Percentiles rank a stretch among this genome's conserved stretches.
Evolutionary conservation across 1,284 basidiomycete genomes (phyloP).

Genomic region (Neonothopanus nambi): DNA sequence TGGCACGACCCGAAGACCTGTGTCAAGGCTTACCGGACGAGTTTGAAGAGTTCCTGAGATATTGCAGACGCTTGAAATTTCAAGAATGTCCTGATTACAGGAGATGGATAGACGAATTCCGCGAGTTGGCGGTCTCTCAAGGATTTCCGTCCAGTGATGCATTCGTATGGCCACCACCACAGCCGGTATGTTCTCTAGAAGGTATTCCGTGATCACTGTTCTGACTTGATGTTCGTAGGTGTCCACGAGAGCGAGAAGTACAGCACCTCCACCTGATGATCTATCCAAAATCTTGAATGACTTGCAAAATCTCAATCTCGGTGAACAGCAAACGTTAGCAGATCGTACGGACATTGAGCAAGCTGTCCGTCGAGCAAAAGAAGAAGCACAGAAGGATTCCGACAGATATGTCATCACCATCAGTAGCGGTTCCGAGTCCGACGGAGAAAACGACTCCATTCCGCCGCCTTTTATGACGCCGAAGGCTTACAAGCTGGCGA

Average conservation of each 20-base stretch:
- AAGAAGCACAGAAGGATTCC: constrained; percentile 31
- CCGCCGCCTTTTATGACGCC: constrained; percentile 34
- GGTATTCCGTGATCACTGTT: constrained; percentile 22
- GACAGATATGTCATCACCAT: constrained; percentile 45
- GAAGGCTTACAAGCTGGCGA: constrained; percentile 57
- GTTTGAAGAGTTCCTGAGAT: constrained; percentile 74
- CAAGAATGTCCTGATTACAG: constrained; percentile 66
- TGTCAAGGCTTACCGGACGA: constrained; percentile 66
- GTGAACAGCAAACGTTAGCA: constrained; percentile 46
- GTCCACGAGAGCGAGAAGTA: constrained; percentile 28
- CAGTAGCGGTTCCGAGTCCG: constrained; percentile 43
- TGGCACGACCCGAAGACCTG: constrained; percentile 61
- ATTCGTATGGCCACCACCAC: constrained; percentile 72
- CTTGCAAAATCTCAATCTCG: constrained; percentile 57
- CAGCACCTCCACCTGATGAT: constrained; percentile 34
- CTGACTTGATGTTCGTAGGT: constrained; percentile 17
- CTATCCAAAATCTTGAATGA: constrained; percentile 57
- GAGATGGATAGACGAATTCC: constrained; percentile 61
- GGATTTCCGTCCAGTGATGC: constrained; percentile 58
- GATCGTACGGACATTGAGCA: constrained; percentile 49
- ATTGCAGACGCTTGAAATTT: constrained; percentile 67
- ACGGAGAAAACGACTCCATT: constrained; percentile 25
- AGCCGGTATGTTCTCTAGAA: constrained; percentile 24
- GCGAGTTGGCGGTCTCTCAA: constrained; percentile 53
- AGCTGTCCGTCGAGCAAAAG: constrained; percentile 33